Percentiles rank a stretch among this genome's conserved stretches.
Conservation (phyloP, 2,329 filamentous ascomycete genomes). For the Ophiocordyceps camponoti-floridani region DNA sequence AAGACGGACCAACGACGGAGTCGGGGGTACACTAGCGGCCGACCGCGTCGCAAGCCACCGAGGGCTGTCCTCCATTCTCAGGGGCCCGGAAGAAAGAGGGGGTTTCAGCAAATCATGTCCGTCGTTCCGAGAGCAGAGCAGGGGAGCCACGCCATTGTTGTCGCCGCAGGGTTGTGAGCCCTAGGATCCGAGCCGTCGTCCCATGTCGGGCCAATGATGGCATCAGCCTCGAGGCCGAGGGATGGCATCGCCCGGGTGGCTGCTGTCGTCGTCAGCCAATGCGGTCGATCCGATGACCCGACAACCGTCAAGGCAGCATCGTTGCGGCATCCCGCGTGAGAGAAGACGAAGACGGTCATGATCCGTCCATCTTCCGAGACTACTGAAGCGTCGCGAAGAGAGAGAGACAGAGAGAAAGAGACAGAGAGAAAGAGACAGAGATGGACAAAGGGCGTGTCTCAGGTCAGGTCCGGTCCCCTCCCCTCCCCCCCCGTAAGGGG, state of each 20-base stretch:
- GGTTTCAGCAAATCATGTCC: background rate
- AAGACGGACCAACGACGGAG: background rate
- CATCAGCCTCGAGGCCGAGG: background rate
- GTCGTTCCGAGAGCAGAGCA: background rate
- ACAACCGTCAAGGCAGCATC: background rate
- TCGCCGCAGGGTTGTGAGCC: background rate
- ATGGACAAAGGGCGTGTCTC: background rate
- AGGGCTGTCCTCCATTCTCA: background rate
- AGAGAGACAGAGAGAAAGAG: background rate
- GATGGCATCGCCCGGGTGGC: background rate
- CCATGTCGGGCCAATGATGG: background rate
- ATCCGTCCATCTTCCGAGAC: background rate
- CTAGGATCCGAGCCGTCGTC: background rate
- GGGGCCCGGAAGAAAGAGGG: background rate
- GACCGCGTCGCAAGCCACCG: background rate
- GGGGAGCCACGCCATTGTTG: background rate
- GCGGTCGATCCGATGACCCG: too few relatives aligned
- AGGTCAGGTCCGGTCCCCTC: too few relatives aligned
- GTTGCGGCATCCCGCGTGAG: background rate
- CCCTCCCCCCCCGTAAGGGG: too few relatives aligned
- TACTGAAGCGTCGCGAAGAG: background rate
- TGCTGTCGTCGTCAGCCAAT: background rate
- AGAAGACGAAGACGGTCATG: background rate
- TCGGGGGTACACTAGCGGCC: background rate
- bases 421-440: background rate